These are phyloP conservation scores for Boletus pseudo-olivaceus DNA, from an alignment of 768 basidiomycete genomes.

Conservation along the genomic window DNA sequence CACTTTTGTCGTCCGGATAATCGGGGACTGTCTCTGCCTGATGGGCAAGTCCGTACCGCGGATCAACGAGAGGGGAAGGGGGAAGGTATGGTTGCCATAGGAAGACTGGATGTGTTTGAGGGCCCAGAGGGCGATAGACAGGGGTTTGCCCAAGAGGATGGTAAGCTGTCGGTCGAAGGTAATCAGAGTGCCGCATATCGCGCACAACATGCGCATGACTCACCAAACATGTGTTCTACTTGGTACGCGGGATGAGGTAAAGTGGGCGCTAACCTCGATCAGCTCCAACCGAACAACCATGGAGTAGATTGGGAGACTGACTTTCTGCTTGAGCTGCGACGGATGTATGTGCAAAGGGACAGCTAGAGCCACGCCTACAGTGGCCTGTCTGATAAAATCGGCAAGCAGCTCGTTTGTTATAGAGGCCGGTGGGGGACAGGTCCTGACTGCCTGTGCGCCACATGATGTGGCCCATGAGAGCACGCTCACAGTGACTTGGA, in stretches of 20 bases:
- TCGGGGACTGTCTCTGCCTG: constrained; percentile 11
- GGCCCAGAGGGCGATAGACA: constrained; percentile 15
- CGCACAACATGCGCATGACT: constrained; percentile 1
- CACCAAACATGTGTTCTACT: constrained; percentile 17
- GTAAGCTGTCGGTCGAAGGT: constrained; percentile 15
- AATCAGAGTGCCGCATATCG: constrained; percentile 1
- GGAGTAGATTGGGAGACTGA: constrained; percentile 7
- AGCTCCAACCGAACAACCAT: constrained; percentile 2
- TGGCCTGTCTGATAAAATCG: constrained; percentile 25
- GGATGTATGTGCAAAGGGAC: constrained; percentile 23
- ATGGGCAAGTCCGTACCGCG: constrained; percentile 8
- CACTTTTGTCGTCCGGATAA: constrained; percentile 24
- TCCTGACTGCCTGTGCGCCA: constrained; percentile 11
- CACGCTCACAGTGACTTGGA: background rate
- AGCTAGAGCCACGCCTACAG: constrained; percentile 27
- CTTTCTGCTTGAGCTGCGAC: constrained; percentile 11
- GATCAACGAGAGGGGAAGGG: constrained; percentile 14
- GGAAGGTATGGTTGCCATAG: constrained; percentile 33
- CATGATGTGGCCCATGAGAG: constrained; percentile 8
- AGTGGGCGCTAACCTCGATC: constrained; percentile 10
- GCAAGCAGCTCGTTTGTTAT: constrained; percentile 16
- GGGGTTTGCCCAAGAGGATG: constrained; percentile 14
- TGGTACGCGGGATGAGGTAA: constrained; percentile 11
- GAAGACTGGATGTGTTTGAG: constrained; percentile 18
- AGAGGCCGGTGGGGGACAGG: background rate